A percentile compares a stretch with the other conserved stretches of the same genome.
Evolutionary conservation across 495 filamentous ascomycete species (phyloP).

Genomic region (Xylona heveae): DNA sequence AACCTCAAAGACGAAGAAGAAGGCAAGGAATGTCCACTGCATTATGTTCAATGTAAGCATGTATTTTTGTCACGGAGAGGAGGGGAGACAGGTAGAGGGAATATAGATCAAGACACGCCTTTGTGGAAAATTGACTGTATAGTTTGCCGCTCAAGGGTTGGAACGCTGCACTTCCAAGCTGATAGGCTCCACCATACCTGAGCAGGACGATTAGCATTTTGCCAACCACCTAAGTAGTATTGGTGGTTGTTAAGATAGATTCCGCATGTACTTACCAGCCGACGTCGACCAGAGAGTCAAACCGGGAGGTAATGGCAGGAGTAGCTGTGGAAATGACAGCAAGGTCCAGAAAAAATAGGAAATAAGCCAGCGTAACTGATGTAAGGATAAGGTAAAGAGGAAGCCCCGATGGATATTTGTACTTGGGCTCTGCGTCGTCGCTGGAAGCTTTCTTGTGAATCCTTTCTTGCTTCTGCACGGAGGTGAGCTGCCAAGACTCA

Average conservation of each 20-base stretch:
- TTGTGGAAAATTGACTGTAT: constrained; percentile 12
- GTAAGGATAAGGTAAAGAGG: constrained; percentile 6
- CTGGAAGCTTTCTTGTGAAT: no score
- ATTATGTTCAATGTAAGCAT: no score
- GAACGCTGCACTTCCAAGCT: constrained; percentile 11
- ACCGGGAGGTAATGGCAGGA: constrained; percentile 14
- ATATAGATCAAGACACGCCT: no score
- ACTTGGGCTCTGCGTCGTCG: constrained; percentile 1
- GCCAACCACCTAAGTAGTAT: no score
- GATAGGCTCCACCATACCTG: constrained; percentile 15
- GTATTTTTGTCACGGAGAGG: no score
- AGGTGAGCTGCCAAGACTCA: no score
- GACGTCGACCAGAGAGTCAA: constrained; percentile 13
- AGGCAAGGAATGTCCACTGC: constrained; percentile 33
- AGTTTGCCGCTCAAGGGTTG: constrained; percentile 15
- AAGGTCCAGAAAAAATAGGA: constrained; percentile 14
- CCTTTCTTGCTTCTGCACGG: no score
- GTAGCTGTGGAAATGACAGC: constrained; percentile 13
- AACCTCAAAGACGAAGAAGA: constrained; percentile 5
- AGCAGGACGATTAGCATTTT: no score
- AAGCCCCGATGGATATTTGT: constrained; percentile 4
- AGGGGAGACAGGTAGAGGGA: no score
- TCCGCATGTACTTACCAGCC: constrained; percentile 11
- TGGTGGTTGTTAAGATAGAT: no score
- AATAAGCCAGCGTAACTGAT: constrained; percentile 12